Evolutionary conservation across 1,284 basidiomycete genomes (phyloP), one percentile per base, ranked within the genome.

Genomic region (Cryptococcus jaspeensis): DNA sequence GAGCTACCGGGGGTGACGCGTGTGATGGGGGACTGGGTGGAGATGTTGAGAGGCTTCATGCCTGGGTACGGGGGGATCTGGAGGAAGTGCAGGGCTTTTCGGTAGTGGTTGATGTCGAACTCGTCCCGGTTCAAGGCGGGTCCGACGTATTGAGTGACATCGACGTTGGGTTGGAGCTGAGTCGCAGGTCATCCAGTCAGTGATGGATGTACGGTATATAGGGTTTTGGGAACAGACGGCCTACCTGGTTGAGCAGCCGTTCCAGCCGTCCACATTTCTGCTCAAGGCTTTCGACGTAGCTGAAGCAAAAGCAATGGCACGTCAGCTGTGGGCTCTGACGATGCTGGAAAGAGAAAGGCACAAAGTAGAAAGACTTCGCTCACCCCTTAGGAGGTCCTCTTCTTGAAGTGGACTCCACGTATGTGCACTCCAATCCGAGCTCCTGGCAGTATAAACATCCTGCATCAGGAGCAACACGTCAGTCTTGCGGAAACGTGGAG

Each of bases 321-420:
- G n/a, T n/a, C n/a, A n/a, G n/a, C 86, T 87, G n/a, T n/a, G n/a
- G n/a, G n/a, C n/a, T n/a, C 18, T 36, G 43, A n/a, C n/a, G n/a
- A n/a, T n/a, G n/a, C n/a, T n/a, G n/a, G n/a, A n/a, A n/a, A n/a
- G 28, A 18, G 12, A 28, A n/a, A n/a, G n/a, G n/a, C n/a, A n/a
- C n/a, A n/a, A n/a, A n/a, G n/a, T n/a, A n/a, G n/a, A n/a, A 18
- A 77, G n/a, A n/a, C n/a, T n/a, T n/a, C n/a, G n/a, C 83, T 58
- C 70, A 92, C 83, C 89, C 89, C 78, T 92, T 90, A 1, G 90
- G 87, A 32, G 89, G 88, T 2, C 89, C 89, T 39, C 90, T 85
- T 80, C 90, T 88, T 84, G 90, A 88, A 1, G 89, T 90, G 35
- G 81, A 81, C 63, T 80, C 69, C 49, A 88, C 79, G 70, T 90